phyloP scores from a whole-genome alignment of 306 rosid species.

The Quercus engelmannii region DNA sequence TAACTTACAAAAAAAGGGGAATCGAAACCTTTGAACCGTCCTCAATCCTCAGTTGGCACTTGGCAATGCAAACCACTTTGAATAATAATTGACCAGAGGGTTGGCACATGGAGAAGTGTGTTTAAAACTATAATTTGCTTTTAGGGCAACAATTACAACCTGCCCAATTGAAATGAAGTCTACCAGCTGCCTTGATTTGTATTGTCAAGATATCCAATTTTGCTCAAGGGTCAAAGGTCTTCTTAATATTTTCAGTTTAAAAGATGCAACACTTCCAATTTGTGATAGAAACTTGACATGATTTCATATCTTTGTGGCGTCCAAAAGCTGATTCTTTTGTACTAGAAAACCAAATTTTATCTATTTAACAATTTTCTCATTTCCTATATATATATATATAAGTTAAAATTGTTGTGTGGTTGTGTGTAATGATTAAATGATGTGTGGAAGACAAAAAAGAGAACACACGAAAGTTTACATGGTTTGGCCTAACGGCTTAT shows the following conservation, averaged over 20 bases:
- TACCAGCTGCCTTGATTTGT: neutral
- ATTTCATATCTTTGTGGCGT: neutral
- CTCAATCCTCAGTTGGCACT: neutral
- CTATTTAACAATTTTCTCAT: neutral
- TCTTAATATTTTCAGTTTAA: neutral
- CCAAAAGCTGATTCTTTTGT: neutral
- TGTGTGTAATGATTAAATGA: too few species aligned
- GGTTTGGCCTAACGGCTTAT: too few species aligned
- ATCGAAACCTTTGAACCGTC: slow-evolving; percentile 9
- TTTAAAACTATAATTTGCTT: neutral
- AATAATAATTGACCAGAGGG: slow-evolving; percentile 29
- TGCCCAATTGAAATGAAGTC: neutral
- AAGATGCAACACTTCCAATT: neutral
- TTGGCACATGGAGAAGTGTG: slow-evolving; percentile 5
- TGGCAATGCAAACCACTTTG: slow-evolving; percentile 16
- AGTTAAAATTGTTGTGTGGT: too few species aligned
- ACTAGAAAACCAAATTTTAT: neutral
- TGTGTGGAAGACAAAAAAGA: too few species aligned
- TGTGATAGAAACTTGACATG: neutral
- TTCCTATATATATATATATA: too few species aligned
- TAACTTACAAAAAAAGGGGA: slow-evolving; percentile 1
- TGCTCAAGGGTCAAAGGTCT: neutral
- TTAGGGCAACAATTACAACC: too few species aligned
- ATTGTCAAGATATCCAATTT: neutral
- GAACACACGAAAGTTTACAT: too few species aligned